phyloP scores from a whole-genome alignment of 2,329 filamentous ascomycete species.

The Scedosporium boydii region DNA sequence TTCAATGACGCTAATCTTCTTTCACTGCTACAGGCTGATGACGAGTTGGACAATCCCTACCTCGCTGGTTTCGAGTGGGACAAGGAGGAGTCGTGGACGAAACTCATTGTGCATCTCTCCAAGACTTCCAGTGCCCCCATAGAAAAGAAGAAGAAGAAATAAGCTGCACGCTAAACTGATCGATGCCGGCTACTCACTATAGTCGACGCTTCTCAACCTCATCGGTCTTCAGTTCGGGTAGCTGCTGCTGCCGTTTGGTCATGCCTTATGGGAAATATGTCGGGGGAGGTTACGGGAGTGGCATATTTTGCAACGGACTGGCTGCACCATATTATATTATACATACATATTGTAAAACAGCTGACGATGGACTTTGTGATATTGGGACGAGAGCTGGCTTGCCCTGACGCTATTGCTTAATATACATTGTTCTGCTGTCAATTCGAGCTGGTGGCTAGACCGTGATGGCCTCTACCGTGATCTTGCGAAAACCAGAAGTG shows the following conservation, averaged over 20 bases:
- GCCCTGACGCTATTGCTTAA: neutral
- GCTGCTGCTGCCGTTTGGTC: too few species aligned
- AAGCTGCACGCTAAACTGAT: slow-evolving; percentile 22
- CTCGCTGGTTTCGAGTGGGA: slow-evolving; percentile 96
- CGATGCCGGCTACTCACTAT: slow-evolving; percentile 6
- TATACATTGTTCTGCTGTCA: slow-evolving; percentile 2
- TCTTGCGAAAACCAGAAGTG: neutral
- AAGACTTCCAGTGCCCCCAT: slow-evolving; percentile 48
- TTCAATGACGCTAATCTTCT: neutral
- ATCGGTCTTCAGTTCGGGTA: neutral
- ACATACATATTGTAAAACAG: neutral
- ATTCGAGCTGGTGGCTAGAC: neutral
- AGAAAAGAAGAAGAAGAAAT: slow-evolving; percentile 58
- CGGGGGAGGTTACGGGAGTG: neutral
- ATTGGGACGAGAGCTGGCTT: neutral
- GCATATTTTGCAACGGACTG: neutral
- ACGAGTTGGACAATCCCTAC: slow-evolving; percentile 80
- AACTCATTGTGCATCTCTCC: slow-evolving; percentile 73
- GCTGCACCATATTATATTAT: neutral
- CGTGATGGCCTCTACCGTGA: neutral
- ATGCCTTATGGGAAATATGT: neutral
- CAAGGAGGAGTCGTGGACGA: slow-evolving; percentile 82
- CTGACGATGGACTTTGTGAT: neutral
- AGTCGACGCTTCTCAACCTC: neutral
- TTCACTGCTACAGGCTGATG: slow-evolving; percentile 56